These are phyloP conservation scores for Bromus sterilis DNA, from an alignment of 176 grass and related monocot species.

Conservation along the genomic window DNA sequence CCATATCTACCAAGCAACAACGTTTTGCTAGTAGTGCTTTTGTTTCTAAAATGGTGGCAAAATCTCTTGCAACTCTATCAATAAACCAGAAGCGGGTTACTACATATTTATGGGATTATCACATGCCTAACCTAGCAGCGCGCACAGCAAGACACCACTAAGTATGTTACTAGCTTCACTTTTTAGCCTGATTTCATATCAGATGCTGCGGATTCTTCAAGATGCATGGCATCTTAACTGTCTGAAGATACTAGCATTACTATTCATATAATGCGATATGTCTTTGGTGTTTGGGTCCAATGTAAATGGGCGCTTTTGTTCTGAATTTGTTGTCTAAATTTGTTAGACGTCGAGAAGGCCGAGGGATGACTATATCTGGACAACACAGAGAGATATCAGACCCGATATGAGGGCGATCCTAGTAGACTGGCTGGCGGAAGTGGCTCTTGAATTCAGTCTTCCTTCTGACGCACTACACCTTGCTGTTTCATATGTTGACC, in stretches of 20 bases:
- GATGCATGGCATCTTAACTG: not conserved
- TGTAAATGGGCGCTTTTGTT: not conserved
- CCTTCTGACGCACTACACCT: constrained; percentile 35
- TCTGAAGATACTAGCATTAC: not conserved
- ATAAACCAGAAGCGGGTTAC: too few species aligned
- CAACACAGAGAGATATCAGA: constrained; percentile 2
- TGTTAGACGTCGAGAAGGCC: constrained; percentile 33
- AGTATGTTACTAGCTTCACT: not conserved
- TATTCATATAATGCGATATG: not conserved
- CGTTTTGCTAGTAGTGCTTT: not conserved
- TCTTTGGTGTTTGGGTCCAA: not conserved
- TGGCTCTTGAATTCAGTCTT: constrained; percentile 32
- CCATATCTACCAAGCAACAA: not conserved
- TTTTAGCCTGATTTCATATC: not conserved
- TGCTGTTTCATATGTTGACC: constrained; percentile 40
- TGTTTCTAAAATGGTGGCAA: too few species aligned
- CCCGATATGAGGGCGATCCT: constrained; percentile 23
- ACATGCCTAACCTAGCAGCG: too few species aligned
- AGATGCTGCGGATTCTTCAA: not conserved
- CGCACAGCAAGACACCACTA: too few species aligned
- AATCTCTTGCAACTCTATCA: too few species aligned
- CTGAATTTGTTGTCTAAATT: not conserved
- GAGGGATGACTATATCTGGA: constrained; percentile 4
- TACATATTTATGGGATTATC: too few species aligned
- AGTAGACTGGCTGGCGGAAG: constrained; percentile 51